phyloP scores from a whole-genome alignment of 176 grass and related monocot species.

The Phoenix roebelenii region DNA sequence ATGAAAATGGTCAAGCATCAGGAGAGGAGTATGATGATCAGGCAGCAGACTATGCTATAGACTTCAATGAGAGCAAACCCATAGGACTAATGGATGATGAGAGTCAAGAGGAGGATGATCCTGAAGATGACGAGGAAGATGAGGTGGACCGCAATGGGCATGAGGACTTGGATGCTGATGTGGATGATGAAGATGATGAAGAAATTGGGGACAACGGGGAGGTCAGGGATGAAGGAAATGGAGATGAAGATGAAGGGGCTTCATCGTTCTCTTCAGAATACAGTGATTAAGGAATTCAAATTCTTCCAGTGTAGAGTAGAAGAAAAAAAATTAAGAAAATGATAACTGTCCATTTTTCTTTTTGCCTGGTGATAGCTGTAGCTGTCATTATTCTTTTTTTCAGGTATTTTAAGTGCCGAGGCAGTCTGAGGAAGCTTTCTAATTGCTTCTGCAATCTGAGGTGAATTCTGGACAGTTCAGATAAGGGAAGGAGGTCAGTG shows the following conservation, averaged over 20 bases:
- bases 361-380: no score
- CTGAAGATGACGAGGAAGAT: conserved; percentile 12
- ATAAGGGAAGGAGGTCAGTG: no score
- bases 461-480: no score
- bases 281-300: conserved; percentile 30
- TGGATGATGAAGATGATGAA: conserved; percentile 23
- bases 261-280: conserved; percentile 50
- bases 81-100: conserved; percentile 34
- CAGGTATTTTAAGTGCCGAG: no score
- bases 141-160: conserved; percentile 21
- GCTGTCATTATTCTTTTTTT: no score
- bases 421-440: no score
- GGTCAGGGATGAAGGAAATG: conserved; percentile 29
- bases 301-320: no score
- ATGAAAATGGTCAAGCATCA: conserved; percentile 45
- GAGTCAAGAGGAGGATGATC: conserved; percentile 15
- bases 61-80: conserved; percentile 25
- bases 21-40: conserved; percentile 59
- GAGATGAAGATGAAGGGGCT: conserved; percentile 33
- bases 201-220: conserved; percentile 25
- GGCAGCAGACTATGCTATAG: conserved; percentile 29
- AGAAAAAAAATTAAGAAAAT: no score
- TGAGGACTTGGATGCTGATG: conserved; percentile 25
- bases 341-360: no score
- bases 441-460: no score